These are phyloP conservation scores for Erucastrum elatum DNA, from an alignment of 345 rosid genomes.

Conservation along the genomic window DNA sequence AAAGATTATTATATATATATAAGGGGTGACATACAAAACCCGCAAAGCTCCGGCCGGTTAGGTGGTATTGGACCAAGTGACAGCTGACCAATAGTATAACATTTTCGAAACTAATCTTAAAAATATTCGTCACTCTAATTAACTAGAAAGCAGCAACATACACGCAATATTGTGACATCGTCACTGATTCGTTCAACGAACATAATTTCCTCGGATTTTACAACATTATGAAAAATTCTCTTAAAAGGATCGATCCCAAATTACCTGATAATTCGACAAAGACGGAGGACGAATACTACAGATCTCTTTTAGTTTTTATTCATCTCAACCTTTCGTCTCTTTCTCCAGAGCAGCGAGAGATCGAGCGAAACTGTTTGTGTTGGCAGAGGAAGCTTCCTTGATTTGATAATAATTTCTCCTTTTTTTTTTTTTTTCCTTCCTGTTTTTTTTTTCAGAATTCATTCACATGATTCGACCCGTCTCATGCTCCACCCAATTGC, in stretches of 20 bases:
- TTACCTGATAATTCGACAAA: conserved; percentile 34
- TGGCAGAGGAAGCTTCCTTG: conserved; percentile 19
- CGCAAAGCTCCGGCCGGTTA: conserved; percentile 36
- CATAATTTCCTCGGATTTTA: neutral
- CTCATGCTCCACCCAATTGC: neutral
- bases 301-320: conserved; percentile 28
- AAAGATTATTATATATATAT: neutral
- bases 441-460: neutral
- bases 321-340: neutral
- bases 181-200: neutral
- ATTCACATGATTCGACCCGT: neutral
- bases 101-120: neutral
- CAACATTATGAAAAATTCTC: neutral
- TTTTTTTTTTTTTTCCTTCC: neutral
- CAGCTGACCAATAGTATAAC: conserved; percentile 43
- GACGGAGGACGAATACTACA: neutral
- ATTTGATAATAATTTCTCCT: conserved; percentile 16
- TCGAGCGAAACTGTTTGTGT: conserved; percentile 29
- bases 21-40: conserved; percentile 13
- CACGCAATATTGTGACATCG: conserved; percentile 26
- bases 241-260: conserved; percentile 22
- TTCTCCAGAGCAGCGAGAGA: conserved; percentile 22
- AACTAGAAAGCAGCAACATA: conserved; percentile 43
- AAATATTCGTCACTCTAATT: conserved; percentile 32
- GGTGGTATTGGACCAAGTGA: conserved; percentile 51